These are phyloP conservation scores for Aspergillus alliaceus DNA, from an alignment of 2,329 filamentous ascomycete genomes.

Conservation along the genomic window DNA sequence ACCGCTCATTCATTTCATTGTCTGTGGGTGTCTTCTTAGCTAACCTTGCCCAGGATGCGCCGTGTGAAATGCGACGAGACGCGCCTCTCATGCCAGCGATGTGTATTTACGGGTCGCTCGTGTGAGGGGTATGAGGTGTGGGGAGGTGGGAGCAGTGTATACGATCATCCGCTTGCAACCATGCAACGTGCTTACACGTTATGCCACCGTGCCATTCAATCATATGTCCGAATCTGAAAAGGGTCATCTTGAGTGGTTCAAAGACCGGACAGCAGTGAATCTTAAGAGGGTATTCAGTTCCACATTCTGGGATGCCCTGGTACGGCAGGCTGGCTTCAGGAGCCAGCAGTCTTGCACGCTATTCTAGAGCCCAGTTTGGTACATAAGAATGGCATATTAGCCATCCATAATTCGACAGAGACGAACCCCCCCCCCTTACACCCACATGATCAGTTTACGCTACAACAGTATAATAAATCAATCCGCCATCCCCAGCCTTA, in stretches of 20 bases:
- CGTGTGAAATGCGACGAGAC: neutral
- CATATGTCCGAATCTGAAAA: neutral
- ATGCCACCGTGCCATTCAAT: neutral
- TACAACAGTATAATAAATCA: neutral
- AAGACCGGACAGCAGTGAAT: slow-evolving; percentile 14
- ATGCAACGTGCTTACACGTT: neutral
- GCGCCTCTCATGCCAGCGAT: neutral
- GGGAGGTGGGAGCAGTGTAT: slow-evolving; percentile 29
- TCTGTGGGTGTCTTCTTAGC: neutral
- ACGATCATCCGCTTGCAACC: neutral
- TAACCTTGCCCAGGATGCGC: neutral
- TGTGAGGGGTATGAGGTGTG: slow-evolving; percentile 45
- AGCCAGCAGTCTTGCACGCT: slow-evolving; percentile 46
- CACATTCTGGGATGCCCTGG: slow-evolving; percentile 41
- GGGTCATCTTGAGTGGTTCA: neutral
- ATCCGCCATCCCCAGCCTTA: neutral
- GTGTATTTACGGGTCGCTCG: neutral
- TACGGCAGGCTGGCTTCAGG: slow-evolving; percentile 41
- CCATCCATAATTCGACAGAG: neutral
- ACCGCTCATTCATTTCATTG: neutral
- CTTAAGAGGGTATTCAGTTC: slow-evolving; percentile 38
- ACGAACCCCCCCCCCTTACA: neutral
- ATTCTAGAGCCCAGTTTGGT: slow-evolving; percentile 14
- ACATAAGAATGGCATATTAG: neutral
- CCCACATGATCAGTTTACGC: neutral